A percentile compares a stretch with the other conserved stretches of the same genome.
Evolutionary conservation across 352 stramenopile genomes (phyloP).

Genomic region (Phytophthora foliorum): DNA sequence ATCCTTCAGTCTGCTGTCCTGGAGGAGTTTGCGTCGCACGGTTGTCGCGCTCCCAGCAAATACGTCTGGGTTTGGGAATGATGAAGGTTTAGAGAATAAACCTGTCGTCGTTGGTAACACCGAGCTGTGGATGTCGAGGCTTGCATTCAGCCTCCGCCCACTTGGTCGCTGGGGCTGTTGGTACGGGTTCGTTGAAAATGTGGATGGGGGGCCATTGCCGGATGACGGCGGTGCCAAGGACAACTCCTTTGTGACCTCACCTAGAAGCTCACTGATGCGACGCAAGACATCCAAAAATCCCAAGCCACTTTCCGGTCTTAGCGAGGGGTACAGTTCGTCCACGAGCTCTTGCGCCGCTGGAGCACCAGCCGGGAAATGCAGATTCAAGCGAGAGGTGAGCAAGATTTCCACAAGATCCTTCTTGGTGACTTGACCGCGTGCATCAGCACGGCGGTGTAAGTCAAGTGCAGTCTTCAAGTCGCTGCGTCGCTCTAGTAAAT

Average conservation of each 20-base stretch:
- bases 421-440: constrained; percentile 68
- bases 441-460: constrained; percentile 63
- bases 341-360: constrained; percentile 65
- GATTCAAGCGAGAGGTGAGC: constrained; percentile 63
- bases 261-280: constrained; percentile 64
- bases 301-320: constrained; percentile 35
- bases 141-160: constrained; percentile 49
- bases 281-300: constrained; percentile 75
- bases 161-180: constrained; percentile 52
- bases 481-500: constrained; percentile 73
- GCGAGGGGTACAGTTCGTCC: constrained; percentile 61
- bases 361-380: constrained; percentile 64
- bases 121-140: constrained; percentile 37
- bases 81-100: constrained; percentile 20
- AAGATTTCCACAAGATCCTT: constrained; percentile 74
- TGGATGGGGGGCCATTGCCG: constrained; percentile 18
- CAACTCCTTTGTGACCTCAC: constrained; percentile 51
- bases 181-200: constrained; percentile 40
- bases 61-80: constrained; percentile 4
- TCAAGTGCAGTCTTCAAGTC: constrained; percentile 82
- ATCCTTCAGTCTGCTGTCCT: constrained; percentile 64
- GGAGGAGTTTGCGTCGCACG: constrained; percentile 66
- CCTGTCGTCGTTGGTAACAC: constrained; percentile 34
- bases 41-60: constrained; percentile 22
- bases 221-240: constrained; percentile 15